Base-by-base conservation (phyloP, 495 filamentous ascomycete species). In the Glutinoglossum americanum region DNA sequence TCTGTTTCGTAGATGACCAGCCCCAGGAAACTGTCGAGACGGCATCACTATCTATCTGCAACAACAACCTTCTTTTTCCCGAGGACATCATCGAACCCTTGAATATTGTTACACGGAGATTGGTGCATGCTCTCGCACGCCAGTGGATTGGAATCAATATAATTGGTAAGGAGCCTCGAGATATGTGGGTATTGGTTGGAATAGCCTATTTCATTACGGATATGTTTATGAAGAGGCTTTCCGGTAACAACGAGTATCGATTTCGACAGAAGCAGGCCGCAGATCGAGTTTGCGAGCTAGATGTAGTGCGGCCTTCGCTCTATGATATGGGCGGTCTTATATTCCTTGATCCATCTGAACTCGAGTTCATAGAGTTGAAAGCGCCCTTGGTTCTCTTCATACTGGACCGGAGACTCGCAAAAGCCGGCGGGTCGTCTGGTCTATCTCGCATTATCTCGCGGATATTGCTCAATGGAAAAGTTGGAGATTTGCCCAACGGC, bases 71-170 rank as follows among this genome's bases (percentile, higher is more conserved):
- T 0, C 78, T 99, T 1, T 93, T 85, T 64, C 83, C 87, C 0
- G 77, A 81, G 59, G 78, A 84, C 33, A 80, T 95, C 48, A 80
- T 90, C 57, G 89, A 97, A 61, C 78, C 80, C 0, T 80, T 94
- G 63, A 79, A 90, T 61, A 78, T 81, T 23, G 80, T 81, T 4
- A 93, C 84, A 8, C 78, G 89, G 39, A 77, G 72, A 51, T 70
- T 97, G 5, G 82, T 89, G 13, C 82, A 93, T 69, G 80, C 86
- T 21, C 70, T 97, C 27, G 86, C 93, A n/a, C 83, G 77, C 59
- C 92, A 99, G 65, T 99, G 90, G 84, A 81, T 87, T 59, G 92
- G 92, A 6, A 80, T 97, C 59, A 84, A 85, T 60, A 82, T 99
- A 48, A 80, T 92, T 49, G 82, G 92, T 1, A 81, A 85, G 62